These are phyloP conservation scores for Euptelea pleiosperma DNA, from an alignment of 164 flowering plant genomes.

Conservation along the genomic window DNA sequence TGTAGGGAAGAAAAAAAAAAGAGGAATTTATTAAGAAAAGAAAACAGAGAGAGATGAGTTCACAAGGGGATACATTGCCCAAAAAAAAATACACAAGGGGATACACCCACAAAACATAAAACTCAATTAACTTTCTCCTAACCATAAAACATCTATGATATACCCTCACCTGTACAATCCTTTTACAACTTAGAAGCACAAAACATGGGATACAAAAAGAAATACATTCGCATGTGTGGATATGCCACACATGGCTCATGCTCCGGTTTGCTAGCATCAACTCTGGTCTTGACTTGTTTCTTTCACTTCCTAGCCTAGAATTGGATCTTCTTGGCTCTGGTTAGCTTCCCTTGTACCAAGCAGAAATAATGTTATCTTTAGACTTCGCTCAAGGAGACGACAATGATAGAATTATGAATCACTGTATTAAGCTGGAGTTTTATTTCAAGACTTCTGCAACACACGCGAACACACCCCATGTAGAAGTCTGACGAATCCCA, in stretches of 20 bases:
- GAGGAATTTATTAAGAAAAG: constrained; percentile 8
- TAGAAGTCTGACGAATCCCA: constrained; percentile 82
- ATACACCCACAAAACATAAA: constrained; percentile 11
- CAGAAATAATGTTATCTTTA: background rate
- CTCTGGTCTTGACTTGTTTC: constrained; percentile 1
- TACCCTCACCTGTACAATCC: constrained; percentile 52
- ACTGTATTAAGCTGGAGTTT: background rate
- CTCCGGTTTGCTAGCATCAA: background rate
- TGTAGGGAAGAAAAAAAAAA: background rate
- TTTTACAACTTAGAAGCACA: constrained; percentile 27
- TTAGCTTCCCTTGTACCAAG: background rate
- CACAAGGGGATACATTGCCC: too few species aligned
- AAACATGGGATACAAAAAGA: constrained; percentile 13
- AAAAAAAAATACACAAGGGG: constrained; percentile 12
- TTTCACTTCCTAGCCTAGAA: background rate
- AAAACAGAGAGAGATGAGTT: constrained; percentile 9
- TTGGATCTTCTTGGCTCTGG: background rate
- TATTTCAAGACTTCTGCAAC: constrained; percentile 54
- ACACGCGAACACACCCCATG: constrained; percentile 79
- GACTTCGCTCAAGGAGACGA: constrained; percentile 2
- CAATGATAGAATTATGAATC: background rate
- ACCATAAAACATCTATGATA: constrained; percentile 11
- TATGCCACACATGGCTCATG: constrained; percentile 5
- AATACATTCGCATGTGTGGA: background rate
- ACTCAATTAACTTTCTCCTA: background rate